phyloP scores from a whole-genome alignment of 805 yeast genomes.

The Candida berthetii region DNA sequence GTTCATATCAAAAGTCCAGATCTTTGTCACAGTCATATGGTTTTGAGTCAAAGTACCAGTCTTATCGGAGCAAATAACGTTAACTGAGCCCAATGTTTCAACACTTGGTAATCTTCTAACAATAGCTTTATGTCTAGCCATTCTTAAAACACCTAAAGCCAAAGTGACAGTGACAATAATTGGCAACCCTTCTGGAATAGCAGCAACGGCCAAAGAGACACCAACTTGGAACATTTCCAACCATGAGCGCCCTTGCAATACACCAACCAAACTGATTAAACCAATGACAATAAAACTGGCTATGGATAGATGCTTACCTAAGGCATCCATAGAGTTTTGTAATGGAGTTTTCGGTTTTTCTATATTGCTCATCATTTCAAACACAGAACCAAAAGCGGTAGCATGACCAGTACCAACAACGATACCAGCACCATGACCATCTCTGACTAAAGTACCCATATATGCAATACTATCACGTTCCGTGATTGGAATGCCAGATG shows the following conservation, averaged over 20 bases:
- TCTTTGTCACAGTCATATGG: slow-evolving; percentile 81
- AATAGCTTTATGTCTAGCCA: slow-evolving; percentile 93
- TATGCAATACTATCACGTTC: slow-evolving; percentile 78
- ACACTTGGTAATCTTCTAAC: slow-evolving; percentile 93
- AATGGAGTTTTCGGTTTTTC: slow-evolving; percentile 98
- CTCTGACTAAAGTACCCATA: slow-evolving; percentile 97
- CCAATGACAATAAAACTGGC: slow-evolving; percentile 87
- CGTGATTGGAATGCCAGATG: slow-evolving; percentile 41
- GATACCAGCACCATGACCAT: slow-evolving; percentile 91
- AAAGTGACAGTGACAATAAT: slow-evolving; percentile 96
- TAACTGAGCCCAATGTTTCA: slow-evolving; percentile 91
- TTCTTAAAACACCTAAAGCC: slow-evolving; percentile 92
- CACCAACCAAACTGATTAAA: slow-evolving; percentile 83
- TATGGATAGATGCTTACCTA: slow-evolving; percentile 85
- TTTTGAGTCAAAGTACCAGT: slow-evolving; percentile 89
- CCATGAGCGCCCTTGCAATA: slow-evolving; percentile 91
- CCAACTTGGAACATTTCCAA: slow-evolving; percentile 97
- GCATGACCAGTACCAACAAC: slow-evolving; percentile 86
- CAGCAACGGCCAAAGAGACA: slow-evolving; percentile 97
- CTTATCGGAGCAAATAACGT: slow-evolving; percentile 88
- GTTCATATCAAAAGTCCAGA: slow-evolving; percentile 70
- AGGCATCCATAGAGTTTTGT: slow-evolving; percentile 90
- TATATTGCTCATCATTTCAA: slow-evolving; percentile 90
- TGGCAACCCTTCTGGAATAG: slow-evolving; percentile 98
- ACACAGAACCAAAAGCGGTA: slow-evolving; percentile 93